Base-by-base conservation (phyloP, 2,329 filamentous ascomycete species). In the Phoma sp. region DNA sequence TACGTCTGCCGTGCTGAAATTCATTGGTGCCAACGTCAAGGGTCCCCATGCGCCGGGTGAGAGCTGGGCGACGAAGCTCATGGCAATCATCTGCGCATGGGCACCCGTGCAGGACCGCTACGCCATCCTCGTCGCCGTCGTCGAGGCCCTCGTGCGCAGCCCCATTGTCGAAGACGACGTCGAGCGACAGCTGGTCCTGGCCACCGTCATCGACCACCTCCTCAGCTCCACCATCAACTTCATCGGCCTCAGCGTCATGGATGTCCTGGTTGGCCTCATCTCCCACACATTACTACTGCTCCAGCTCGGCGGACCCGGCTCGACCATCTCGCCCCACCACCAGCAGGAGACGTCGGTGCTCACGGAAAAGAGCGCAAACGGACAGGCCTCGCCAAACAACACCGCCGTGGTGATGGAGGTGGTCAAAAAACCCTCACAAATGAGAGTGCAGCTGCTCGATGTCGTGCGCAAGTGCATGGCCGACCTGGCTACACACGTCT, bases 191-290 rank as follows among this genome's bases (percentile, higher is more conserved):
- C 80, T 92, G 49, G 85, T 89, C 4, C 80, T 96, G 57, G 85
- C 90, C 0, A 88, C 87, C 38, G 87, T 97, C 76, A 86, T 97
- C 55, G 87, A 91, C 57, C 91, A 90, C 59, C 82, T 98, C 9
- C 80, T 99, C 41, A 88, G 89, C 46, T 97, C 94, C 0, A 88
- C 94, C 37, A 88, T 96, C 70, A 98, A 97, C 75, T 83, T 98
- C 70, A 97, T 99, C 58, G 95, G 95, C 1, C 81, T 99, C 40
- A 97, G 93, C 72, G 90, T 98, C 47, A 98, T 98, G 88, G 95
- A 99, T 73, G 88, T 98, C 17, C 80, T 98, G 25, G 81, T 96
- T 13, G 90, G 92, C 1, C 81, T 99, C 13, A 85, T 97, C 60
- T 88, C 91, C 61, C 92, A 96, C 70, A 89, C 94, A 71, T 85